Conservation (phyloP, 164 flowering plant genomes). For the Cinnamomum micranthum region DNA sequence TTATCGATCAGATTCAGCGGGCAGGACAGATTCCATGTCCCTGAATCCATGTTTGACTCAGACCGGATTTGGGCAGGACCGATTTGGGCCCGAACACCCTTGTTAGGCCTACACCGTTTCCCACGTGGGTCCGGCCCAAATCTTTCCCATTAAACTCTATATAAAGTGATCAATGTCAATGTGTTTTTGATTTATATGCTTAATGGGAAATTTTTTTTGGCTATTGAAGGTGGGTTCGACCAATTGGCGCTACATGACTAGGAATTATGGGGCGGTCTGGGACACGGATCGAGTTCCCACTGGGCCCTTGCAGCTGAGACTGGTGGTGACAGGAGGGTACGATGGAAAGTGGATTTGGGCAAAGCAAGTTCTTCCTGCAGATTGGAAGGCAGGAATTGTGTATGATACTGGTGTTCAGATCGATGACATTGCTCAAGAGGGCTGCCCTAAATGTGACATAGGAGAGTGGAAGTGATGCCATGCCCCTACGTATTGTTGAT, state of each 20-base stretch:
- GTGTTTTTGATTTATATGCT: background rate
- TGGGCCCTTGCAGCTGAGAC: slow-evolving; percentile 62
- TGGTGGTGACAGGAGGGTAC: slow-evolving; percentile 67
- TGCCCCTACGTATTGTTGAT: background rate
- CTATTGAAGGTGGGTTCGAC: slow-evolving; percentile 54
- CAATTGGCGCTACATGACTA: slow-evolving; percentile 55
- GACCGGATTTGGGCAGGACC: no score
- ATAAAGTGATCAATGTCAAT: no score
- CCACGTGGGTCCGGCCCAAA: no score
- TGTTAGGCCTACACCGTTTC: no score
- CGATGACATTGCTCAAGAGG: slow-evolving; percentile 69
- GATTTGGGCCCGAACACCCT: no score
- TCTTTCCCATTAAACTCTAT: no score
- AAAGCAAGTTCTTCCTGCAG: slow-evolving; percentile 52
- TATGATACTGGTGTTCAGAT: slow-evolving; percentile 74
- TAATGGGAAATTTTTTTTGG: background rate
- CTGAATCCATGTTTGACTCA: no score
- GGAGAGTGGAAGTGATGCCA: slow-evolving; percentile 26
- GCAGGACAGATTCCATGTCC: no score
- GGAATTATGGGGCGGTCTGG: slow-evolving; percentile 76
- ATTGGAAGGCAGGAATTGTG: slow-evolving; percentile 62
- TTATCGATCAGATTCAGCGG: no score
- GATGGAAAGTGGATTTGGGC: slow-evolving; percentile 71
- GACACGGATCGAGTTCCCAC: slow-evolving; percentile 60
- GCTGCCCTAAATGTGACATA: slow-evolving; percentile 62